Evolutionary conservation across 179 eudicot species (phyloP).

Genomic region (Nepenthes alata): DNA sequence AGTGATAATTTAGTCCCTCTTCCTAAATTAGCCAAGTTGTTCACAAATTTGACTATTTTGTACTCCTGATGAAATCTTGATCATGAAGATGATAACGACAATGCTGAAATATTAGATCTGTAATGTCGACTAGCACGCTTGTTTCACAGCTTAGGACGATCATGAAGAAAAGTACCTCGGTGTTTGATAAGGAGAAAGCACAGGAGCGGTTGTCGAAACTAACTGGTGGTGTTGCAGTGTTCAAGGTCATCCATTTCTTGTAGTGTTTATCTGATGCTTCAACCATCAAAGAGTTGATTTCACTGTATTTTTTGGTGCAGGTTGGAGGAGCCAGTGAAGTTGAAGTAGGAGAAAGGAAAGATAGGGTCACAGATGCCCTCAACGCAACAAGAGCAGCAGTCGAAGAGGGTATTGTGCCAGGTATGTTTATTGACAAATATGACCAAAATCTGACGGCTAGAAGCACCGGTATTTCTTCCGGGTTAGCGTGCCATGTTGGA

Average conservation of each 20-base stretch:
- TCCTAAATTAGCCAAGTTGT: no score
- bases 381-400: conserved; percentile 96
- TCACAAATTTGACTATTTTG: no score
- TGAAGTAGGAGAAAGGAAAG: conserved; percentile 91
- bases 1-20: no score
- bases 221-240: conserved; percentile 93
- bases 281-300: conserved; percentile 2
- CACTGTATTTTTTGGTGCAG: conserved; percentile 18
- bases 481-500: background rate
- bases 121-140: conserved; percentile 3
- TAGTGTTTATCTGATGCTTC: background rate
- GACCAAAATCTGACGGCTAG: no score
- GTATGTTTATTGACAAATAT: conserved; percentile 14
- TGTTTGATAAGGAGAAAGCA: conserved; percentile 91
- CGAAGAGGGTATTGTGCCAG: conserved; percentile 95
- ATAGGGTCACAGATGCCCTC: conserved; percentile 87
- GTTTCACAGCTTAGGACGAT: conserved; percentile 47
- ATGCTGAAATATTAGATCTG: background rate
- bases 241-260: conserved; percentile 46
- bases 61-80: background rate
- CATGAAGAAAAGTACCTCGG: conserved; percentile 60
- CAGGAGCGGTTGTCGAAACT: conserved; percentile 88
- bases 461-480: no score
- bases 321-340: conserved; percentile 95
- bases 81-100: no score